Conservation (phyloP, 441 rosid genomes). For the Jatropha podagrica region DNA sequence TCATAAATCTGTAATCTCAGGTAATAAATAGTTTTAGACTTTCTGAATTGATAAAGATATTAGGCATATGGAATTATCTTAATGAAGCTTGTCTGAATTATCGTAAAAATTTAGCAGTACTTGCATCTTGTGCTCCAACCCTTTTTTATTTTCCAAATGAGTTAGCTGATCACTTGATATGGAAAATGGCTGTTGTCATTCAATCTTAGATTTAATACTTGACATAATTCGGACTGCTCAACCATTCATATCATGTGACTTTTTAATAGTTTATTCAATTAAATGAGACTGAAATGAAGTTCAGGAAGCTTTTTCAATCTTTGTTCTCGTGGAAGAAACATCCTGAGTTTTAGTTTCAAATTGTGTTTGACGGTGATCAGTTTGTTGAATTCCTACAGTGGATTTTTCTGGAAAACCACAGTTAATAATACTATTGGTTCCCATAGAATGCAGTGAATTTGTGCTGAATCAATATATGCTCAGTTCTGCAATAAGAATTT, state of each 20-base stretch:
- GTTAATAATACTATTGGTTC: background rate
- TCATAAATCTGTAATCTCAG: slow-evolving; percentile 24
- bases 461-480: background rate
- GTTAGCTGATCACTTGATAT: background rate
- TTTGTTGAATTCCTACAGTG: background rate
- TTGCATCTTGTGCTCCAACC: background rate
- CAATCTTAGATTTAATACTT: background rate
- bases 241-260: background rate
- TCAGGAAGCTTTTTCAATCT: background rate
- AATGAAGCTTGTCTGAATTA: background rate
- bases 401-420: background rate
- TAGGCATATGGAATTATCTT: too few relatives aligned
- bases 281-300: background rate
- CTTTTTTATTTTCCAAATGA: background rate
- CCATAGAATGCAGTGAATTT: background rate
- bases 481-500: background rate
- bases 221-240: background rate
- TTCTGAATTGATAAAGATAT: background rate
- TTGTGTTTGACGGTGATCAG: background rate
- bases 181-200: background rate
- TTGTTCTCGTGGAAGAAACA: background rate
- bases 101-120: background rate
- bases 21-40: slow-evolving; percentile 22
- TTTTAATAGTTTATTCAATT: background rate
- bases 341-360: background rate